Conservation (phyloP, 495 filamentous ascomycete species). For the Trypethelium eluteriae region DNA sequence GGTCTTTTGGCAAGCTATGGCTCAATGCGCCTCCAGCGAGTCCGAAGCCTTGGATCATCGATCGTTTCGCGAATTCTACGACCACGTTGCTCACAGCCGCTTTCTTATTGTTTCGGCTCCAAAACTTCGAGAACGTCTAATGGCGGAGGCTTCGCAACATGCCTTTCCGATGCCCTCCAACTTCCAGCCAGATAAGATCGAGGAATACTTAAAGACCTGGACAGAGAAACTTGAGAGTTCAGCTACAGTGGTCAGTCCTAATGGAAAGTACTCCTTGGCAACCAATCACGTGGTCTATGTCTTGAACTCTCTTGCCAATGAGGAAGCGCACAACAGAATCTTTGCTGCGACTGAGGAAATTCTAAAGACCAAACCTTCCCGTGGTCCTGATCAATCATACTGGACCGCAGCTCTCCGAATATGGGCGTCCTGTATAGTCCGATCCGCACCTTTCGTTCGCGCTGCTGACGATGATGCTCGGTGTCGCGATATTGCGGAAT, state of each 20-base stretch:
- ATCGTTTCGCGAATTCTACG: not conserved
- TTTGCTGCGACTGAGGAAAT: not conserved
- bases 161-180: not conserved
- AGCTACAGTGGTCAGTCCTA: not conserved
- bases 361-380: not conserved
- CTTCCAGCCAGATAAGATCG: not conserved
- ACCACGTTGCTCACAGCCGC: not conserved
- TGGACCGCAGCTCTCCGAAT: not conserved
- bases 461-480: not conserved
- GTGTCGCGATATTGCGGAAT: not conserved
- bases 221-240: not conserved
- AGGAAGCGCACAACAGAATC: not conserved
- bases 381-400: not conserved
- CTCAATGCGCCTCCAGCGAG: not conserved
- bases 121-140: slow-evolving; percentile 4
- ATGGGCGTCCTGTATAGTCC: not conserved
- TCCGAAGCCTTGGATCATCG: not conserved
- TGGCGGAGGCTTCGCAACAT: not conserved
- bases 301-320: slow-evolving; percentile 5
- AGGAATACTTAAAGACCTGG: not conserved
- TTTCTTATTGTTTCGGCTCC: not conserved
- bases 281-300: not conserved
- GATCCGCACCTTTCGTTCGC: not conserved
- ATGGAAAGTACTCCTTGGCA: not conserved
- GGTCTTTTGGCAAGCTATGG: not conserved